These are phyloP conservation scores for Rhododendron henanense DNA, from an alignment of 148 eudicot genomes.

Conservation along the genomic window DNA sequence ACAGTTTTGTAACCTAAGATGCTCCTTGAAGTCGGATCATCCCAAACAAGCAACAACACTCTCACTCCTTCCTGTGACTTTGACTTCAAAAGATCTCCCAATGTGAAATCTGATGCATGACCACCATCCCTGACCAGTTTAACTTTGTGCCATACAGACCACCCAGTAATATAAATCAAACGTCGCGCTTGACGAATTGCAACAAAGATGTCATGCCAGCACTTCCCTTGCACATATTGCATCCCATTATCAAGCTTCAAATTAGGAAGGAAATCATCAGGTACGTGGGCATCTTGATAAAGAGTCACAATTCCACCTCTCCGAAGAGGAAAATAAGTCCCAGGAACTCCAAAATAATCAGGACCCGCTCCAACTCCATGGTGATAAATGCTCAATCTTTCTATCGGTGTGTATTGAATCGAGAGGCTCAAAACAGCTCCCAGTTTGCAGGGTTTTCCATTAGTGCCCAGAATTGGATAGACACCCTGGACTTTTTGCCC, in stretches of 20 bases:
- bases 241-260: constrained; percentile 47
- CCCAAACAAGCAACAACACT: constrained; percentile 92
- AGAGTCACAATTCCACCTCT: constrained; percentile 80
- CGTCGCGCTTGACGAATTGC: constrained; percentile 75
- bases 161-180: constrained; percentile 82
- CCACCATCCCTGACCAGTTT: constrained; percentile 57
- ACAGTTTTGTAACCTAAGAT: constrained; percentile 85
- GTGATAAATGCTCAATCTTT: constrained; percentile 54
- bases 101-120: constrained; percentile 31
- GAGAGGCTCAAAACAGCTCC: constrained; percentile 80
- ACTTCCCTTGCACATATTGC: constrained; percentile 78
- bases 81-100: constrained; percentile 83
- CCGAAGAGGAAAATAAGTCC: constrained; percentile 85
- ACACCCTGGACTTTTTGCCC: constrained; percentile 57
- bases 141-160: constrained; percentile 97
- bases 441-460: constrained; percentile 71
- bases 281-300: constrained; percentile 97
- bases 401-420: constrained; percentile 64
- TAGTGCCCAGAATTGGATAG: constrained; percentile 55
- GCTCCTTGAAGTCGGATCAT: constrained; percentile 97
- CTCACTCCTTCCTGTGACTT: constrained; percentile 98
- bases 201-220: constrained; percentile 80
- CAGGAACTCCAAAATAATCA: constrained; percentile 66
- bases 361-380: constrained; percentile 92
- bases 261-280: constrained; percentile 66